A percentile compares a stretch with the other conserved stretches of the same genome.
These are phyloP conservation scores for Talaromyces islandicus DNA, from an alignment of 2,329 filamentous ascomycete species.

Conservation along the genomic window DNA sequence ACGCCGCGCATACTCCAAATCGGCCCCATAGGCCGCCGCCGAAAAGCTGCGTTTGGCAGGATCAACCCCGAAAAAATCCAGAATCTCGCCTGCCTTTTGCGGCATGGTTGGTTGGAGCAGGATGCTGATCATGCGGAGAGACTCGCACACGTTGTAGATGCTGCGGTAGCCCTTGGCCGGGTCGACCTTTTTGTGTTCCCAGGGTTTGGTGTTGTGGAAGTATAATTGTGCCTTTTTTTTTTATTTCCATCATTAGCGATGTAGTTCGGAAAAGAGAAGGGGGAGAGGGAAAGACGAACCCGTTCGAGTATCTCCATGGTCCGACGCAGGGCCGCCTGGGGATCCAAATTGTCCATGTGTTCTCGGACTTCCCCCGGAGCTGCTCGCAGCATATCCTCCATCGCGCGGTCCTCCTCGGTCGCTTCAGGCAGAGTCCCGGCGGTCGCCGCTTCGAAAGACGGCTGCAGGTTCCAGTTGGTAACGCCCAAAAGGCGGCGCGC, in stretches of 20 bases:
- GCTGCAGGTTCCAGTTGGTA: conserved; percentile 62
- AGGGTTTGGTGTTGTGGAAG: conserved; percentile 61
- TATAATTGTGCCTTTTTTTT: conserved; percentile 61
- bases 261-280: not conserved
- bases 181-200: conserved; percentile 42
- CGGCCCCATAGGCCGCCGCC: conserved; percentile 57
- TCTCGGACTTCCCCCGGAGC: conserved; percentile 40
- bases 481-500: conserved; percentile 62
- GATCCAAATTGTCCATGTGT: conserved; percentile 59
- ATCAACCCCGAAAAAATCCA: conserved; percentile 72
- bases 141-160: conserved; percentile 68
- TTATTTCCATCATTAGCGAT: not conserved
- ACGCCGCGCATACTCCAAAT: conserved; percentile 53
- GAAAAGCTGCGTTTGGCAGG: conserved; percentile 55
- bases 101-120: conserved; percentile 91
- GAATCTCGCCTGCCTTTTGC: conserved; percentile 61
- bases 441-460: conserved; percentile 46
- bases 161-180: conserved; percentile 48
- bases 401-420: conserved; percentile 24
- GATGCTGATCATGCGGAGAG: conserved; percentile 72
- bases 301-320: conserved; percentile 59
- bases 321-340: conserved; percentile 58
- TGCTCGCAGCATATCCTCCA: conserved; percentile 36
- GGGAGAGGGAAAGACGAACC: conserved; percentile 36
- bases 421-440: conserved; percentile 23